Evolutionary conservation across 2,329 filamentous ascomycete species (phyloP), one percentile per base, ranked within the genome.

Genomic region (Botrytis aclada): DNA sequence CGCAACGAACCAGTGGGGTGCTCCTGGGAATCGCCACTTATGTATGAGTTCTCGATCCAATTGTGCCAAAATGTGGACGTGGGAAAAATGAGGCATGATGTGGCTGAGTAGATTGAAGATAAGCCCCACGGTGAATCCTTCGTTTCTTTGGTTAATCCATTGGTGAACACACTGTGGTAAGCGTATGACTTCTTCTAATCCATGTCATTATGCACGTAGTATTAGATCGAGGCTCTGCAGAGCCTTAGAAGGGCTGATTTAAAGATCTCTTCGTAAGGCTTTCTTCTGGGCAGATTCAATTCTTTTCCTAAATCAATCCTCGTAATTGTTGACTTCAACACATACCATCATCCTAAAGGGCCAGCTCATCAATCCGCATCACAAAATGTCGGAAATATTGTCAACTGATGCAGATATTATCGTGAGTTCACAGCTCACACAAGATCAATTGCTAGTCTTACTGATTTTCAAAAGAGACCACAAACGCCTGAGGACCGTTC

Each of bases 401-500:
- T 37, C 32, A 43, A 32, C 18, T 7, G 34, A 51, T 29, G 9
- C 20, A 71, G 69, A 71, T 6, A 37, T 45, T 16, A 34, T 10
- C 7, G 69, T 71, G 63, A 71, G 58, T 64, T 25, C 4, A 37
- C 29, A 43, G 6, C 14, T 54, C 37, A 41, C 10, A 34, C 8
- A 9, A 37, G 18, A 71, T 9, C 2, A n/a, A 29, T 60, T n/a
- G 7, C 22, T n/a, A 37, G 10, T 41, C n/a, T 9, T 51, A 39
- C 32, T 62, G 20, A 64, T 34, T 20, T 12, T 18, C 12, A 12
- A 39, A 34, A 72, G 70, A 45, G 62, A 69, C 14, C 29, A 16
- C 43, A 58, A 22, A 72, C 70, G 1, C 70, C 70, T 10, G 70
- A 72, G 14, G 70, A 72, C 25, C 70, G 70, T 12, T 69, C 51